These are phyloP conservation scores for Hansenula sp. DNA, from an alignment of 1,139 yeast genomes.

Conservation along the genomic window DNA sequence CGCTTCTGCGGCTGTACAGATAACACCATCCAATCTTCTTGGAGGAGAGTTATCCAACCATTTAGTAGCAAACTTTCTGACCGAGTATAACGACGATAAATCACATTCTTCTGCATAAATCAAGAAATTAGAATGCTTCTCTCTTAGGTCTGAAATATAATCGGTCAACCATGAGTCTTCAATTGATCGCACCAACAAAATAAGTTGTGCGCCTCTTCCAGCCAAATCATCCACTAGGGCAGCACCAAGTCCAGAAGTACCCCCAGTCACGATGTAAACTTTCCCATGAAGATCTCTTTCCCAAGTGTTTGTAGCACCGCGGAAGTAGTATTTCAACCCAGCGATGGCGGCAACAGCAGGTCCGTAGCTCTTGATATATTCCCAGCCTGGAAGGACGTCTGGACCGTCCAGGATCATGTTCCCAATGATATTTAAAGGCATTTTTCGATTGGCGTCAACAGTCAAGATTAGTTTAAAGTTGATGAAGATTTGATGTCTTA, in stretches of 20 bases:
- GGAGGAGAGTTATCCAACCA: conserved; percentile 95
- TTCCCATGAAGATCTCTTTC: conserved; percentile 89
- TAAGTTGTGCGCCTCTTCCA: conserved; percentile 77
- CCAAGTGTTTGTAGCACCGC: conserved; percentile 83
- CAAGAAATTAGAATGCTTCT: conserved; percentile 61
- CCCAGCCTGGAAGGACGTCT: conserved; percentile 70
- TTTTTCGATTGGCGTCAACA: conserved; percentile 25
- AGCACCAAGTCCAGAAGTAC: conserved; percentile 89
- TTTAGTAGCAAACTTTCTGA: conserved; percentile 88
- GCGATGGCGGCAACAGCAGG: conserved; percentile 47
- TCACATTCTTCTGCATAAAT: conserved; percentile 90
- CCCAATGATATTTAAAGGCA: conserved; percentile 83
- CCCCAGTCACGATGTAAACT: conserved; percentile 82
- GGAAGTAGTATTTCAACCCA: conserved; percentile 63
- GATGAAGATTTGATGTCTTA: too few species aligned
- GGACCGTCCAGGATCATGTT: conserved; percentile 69
- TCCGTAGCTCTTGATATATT: conserved; percentile 46
- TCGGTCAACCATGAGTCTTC: conserved; percentile 78
- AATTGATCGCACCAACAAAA: conserved; percentile 62
- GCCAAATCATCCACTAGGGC: conserved; percentile 74
- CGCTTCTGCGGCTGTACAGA: conserved; percentile 84
- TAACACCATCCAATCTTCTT: conserved; percentile 80
- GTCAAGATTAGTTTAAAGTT: too few species aligned
- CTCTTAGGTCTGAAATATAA: conserved; percentile 73
- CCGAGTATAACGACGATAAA: conserved; percentile 64